A percentile compares a stretch with the other conserved stretches of the same genome.
Conservation (phyloP, 2,329 filamentous ascomycete genomes). For the Venturia effusa region DNA sequence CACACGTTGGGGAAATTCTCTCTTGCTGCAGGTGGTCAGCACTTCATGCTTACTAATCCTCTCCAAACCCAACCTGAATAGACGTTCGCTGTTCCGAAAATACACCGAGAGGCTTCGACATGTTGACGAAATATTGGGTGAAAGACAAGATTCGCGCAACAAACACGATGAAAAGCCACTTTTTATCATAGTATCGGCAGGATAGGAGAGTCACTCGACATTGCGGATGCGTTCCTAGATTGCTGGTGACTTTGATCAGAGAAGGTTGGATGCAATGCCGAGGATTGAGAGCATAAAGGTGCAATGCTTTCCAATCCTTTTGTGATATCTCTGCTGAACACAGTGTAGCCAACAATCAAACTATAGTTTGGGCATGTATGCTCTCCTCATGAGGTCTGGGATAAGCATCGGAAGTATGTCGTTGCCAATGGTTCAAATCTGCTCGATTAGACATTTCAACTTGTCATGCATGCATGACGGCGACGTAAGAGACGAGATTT, state of each 20-base stretch:
- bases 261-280: neutral
- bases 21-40: neutral
- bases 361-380: neutral
- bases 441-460: neutral
- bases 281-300: neutral
- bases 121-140: neutral
- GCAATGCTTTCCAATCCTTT: no score
- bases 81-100: neutral
- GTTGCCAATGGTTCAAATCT: neutral
- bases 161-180: neutral
- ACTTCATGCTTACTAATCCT: neutral
- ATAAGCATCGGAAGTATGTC: neutral
- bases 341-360: neutral
- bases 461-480: neutral
- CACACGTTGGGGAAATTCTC: neutral
- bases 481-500: neutral
- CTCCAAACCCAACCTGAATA: neutral
- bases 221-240: neutral
- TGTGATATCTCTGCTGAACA: neutral
- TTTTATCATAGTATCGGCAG: neutral
- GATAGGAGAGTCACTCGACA: neutral
- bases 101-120: neutral
- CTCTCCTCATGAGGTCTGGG: neutral
- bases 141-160: neutral
- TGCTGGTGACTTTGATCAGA: neutral